phyloP scores from a whole-genome alignment of 192 early-diverging fungal genomes.

The Blastocladiella britannica region DNA sequence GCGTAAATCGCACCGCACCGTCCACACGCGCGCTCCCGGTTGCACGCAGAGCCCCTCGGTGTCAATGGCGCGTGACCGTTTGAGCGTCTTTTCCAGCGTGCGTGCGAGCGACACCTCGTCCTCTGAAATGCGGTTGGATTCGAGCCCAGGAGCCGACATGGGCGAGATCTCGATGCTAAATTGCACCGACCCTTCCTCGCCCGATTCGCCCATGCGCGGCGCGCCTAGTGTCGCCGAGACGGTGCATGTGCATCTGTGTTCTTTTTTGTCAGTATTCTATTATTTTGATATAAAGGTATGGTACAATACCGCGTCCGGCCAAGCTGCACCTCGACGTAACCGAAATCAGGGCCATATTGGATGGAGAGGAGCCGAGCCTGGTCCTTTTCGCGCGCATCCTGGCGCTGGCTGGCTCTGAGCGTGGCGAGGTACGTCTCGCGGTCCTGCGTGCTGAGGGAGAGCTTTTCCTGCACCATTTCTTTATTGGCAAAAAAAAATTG shows the following conservation, averaged over 20 bases:
- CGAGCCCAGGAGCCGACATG: constrained; percentile 60
- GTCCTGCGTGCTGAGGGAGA: too few species aligned
- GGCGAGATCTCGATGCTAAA: constrained; percentile 77
- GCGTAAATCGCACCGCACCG: constrained; percentile 68
- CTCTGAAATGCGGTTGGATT: constrained; percentile 40
- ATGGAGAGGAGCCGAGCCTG: constrained; percentile 40
- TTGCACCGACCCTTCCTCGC: constrained; percentile 64
- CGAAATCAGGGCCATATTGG: constrained; percentile 44
- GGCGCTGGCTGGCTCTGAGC: too few species aligned
- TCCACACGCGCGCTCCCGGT: constrained; percentile 80
- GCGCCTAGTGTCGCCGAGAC: constrained; percentile 48
- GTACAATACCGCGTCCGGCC: constrained; percentile 48
- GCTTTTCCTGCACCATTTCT: too few species aligned
- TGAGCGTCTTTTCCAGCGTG: constrained; percentile 71
- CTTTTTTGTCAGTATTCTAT: neutral
- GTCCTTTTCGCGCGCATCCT: too few species aligned
- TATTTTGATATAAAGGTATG: constrained; percentile 4
- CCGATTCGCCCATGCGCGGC: constrained; percentile 51
- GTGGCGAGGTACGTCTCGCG: too few species aligned
- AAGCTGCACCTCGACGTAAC: constrained; percentile 53
- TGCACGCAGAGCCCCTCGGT: constrained; percentile 92
- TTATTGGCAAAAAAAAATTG: too few species aligned
- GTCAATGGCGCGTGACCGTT: constrained; percentile 68
- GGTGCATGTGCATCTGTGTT: constrained; percentile 14
- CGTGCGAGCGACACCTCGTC: constrained; percentile 70